Conservation (phyloP, 257 asterid genomes). For the Fraxinus anomala region DNA sequence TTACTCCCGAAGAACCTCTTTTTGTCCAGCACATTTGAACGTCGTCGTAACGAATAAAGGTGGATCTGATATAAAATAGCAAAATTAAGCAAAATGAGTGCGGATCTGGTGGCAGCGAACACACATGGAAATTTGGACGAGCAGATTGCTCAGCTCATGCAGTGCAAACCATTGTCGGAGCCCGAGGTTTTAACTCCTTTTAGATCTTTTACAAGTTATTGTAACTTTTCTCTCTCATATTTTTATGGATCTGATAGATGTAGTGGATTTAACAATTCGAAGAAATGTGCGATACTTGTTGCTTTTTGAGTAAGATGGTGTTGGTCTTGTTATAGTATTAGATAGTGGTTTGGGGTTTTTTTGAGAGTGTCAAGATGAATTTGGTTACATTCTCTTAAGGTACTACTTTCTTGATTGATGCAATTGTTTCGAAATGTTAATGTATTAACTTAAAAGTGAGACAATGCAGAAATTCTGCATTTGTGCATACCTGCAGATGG, state of each 20-base stretch:
- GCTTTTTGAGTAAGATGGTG: background rate
- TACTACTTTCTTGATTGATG: background rate
- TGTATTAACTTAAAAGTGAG: conserved; percentile 12
- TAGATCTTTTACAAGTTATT: background rate
- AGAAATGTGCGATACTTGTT: background rate
- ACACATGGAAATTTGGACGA: conserved; percentile 85
- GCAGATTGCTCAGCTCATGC: conserved; percentile 93
- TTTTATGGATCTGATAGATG: conserved; percentile 38
- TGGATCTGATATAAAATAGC: conserved; percentile 38
- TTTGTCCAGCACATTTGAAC: conserved; percentile 18
- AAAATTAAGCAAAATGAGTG: conserved; percentile 57
- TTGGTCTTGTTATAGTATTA: background rate
- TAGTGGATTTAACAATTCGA: background rate
- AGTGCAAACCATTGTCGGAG: conserved; percentile 93
- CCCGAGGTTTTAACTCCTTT: conserved; percentile 54
- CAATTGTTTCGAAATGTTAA: background rate
- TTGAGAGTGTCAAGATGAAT: background rate
- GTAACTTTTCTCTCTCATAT: background rate
- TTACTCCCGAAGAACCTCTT: conserved; percentile 20
- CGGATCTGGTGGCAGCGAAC: conserved; percentile 82
- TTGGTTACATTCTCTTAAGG: background rate
- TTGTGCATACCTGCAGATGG: background rate
- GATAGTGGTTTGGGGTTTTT: background rate
- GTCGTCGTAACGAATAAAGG: conserved; percentile 27
- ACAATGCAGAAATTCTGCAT: background rate